These are phyloP conservation scores for Pleomassaria siparia DNA, from an alignment of 2,329 filamentous ascomycete species.

Conservation along the genomic window DNA sequence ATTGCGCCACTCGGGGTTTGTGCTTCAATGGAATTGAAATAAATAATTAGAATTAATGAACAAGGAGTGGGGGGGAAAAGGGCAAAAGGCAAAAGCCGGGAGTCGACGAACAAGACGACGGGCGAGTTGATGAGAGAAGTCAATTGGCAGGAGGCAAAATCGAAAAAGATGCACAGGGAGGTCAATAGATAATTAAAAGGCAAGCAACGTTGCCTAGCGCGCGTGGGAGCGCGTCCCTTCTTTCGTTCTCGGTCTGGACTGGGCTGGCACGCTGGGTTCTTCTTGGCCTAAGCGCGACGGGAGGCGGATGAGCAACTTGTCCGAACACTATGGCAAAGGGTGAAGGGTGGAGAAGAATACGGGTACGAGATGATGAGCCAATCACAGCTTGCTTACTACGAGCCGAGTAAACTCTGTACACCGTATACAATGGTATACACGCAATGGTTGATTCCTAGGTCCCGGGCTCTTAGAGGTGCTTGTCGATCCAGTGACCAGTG, in stretches of 20 bases:
- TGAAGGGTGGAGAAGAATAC: too few relatives aligned
- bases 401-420: too few relatives aligned
- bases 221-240: constrained; percentile 9
- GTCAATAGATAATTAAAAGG: constrained; percentile 15
- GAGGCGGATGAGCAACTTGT: constrained; percentile 25
- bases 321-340: constrained; percentile 11
- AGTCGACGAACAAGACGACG: constrained; percentile 18
- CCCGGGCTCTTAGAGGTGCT: too few relatives aligned
- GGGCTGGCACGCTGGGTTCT: constrained; percentile 12
- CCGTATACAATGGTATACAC: too few relatives aligned
- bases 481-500: too few relatives aligned
- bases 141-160: constrained; percentile 5
- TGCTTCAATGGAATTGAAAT: background rate
- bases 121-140: too few relatives aligned
- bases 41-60: constrained; percentile 2
- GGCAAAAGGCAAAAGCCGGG: too few relatives aligned
- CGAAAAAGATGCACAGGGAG: background rate
- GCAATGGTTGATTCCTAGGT: too few relatives aligned
- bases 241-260: constrained; percentile 14
- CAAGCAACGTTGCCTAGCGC: constrained; percentile 13
- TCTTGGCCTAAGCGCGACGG: constrained; percentile 23
- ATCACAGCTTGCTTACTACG: too few relatives aligned
- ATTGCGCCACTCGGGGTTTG: background rate
- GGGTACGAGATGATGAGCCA: background rate
- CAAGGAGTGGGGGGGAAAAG: constrained; percentile 6